phyloP scores from a whole-genome alignment of 768 basidiomycete species.

The Hirschioporus abietinus region DNA sequence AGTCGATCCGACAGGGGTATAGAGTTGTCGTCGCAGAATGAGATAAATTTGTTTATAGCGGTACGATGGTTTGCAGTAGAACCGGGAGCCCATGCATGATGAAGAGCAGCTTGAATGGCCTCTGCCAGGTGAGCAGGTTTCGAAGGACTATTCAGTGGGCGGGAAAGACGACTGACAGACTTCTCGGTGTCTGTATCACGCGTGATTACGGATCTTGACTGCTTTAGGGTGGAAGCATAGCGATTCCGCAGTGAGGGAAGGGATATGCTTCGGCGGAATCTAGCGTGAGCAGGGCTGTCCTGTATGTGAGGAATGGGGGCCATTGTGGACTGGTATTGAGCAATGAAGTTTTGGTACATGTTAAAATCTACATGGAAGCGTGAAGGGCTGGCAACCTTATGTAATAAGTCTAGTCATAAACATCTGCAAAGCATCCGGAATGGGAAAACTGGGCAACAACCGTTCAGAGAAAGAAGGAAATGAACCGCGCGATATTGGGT shows the following conservation, averaged over 20 bases:
- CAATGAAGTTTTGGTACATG: background rate
- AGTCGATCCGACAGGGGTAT: conserved; percentile 15
- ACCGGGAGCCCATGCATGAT: background rate
- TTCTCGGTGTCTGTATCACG: too few relatives aligned
- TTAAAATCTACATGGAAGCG: background rate
- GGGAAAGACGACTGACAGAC: too few relatives aligned
- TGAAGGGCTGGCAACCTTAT: background rate
- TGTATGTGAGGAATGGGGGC: background rate
- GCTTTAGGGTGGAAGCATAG: too few relatives aligned
- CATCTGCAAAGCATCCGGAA: background rate
- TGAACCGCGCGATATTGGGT: background rate
- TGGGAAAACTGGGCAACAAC: background rate
- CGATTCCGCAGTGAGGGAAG: too few relatives aligned
- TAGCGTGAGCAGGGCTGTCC: too few relatives aligned
- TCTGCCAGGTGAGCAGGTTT: background rate
- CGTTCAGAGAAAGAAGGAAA: background rate
- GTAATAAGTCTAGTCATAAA: background rate
- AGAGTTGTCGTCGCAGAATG: conserved; percentile 19
- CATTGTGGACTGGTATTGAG: background rate
- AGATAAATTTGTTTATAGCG: conserved; percentile 8
- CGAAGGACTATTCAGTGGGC: too few relatives aligned
- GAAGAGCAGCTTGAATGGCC: background rate
- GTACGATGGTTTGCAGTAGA: background rate
- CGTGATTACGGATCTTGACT: too few relatives aligned
- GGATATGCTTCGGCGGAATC: too few relatives aligned